Conservation (phyloP, 495 filamentous ascomycete genomes). For the Platismatia glauca region DNA sequence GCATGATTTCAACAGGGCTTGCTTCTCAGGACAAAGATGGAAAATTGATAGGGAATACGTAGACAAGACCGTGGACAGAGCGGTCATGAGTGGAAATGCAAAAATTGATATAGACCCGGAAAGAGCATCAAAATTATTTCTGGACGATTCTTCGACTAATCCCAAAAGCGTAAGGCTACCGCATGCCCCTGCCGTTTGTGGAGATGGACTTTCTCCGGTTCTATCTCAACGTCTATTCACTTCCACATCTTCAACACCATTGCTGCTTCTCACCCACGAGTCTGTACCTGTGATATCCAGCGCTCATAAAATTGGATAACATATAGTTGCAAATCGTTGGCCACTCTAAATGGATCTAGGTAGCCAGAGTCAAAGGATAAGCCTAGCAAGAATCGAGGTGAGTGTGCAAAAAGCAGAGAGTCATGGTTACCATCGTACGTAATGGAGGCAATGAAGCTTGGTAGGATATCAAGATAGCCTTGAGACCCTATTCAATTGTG, state of each 20-base stretch:
- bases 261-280: background rate
- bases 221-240: background rate
- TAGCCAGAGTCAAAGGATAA: background rate
- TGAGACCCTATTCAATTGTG: background rate
- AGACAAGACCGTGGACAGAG: slow-evolving; percentile 19
- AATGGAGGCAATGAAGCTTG: background rate
- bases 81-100: background rate
- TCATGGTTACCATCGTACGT: background rate
- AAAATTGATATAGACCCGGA: background rate
- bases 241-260: background rate
- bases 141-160: background rate
- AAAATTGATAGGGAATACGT: slow-evolving; percentile 25
- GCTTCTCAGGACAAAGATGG: slow-evolving; percentile 22
- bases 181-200: background rate
- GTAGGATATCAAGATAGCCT: background rate
- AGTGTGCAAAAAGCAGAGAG: background rate
- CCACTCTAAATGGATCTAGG: background rate
- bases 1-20: slow-evolving; percentile 41
- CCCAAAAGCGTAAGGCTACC: background rate
- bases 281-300: background rate
- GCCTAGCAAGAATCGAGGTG: background rate
- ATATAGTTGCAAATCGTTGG: background rate
- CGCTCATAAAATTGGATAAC: background rate
- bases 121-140: slow-evolving; percentile 1
- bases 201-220: background rate